A percentile compares a stretch with the other conserved stretches of the same genome.
Conservation (phyloP, 108 stramenopile species). For the Tribonema minus region DNA sequence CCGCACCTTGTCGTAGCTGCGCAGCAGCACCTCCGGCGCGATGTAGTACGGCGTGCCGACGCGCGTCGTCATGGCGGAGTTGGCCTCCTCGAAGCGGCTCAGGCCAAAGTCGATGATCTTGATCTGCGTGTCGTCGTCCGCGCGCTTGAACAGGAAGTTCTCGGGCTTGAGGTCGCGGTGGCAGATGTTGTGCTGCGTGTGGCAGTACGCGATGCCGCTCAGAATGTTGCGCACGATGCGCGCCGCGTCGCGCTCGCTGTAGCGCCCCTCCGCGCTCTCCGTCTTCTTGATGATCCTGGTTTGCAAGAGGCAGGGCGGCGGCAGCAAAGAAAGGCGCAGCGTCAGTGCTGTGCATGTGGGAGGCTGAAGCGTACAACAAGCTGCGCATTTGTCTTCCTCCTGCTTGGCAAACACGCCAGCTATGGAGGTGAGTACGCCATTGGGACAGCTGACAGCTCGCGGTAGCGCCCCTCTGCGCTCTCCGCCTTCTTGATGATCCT, state of each 20-base stretch:
- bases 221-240: conserved; percentile 74
- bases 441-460: no score
- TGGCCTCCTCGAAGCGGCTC: conserved; percentile 56
- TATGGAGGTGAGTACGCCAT: no score
- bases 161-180: conserved; percentile 95
- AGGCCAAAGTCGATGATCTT: conserved; percentile 99
- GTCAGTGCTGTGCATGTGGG: no score
- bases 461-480: conserved; percentile 74
- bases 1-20: conserved; percentile 40
- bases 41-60: conserved; percentile 54
- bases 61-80: conserved; percentile 40
- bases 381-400: no score
- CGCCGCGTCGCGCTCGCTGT: conserved; percentile 87
- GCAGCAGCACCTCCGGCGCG: conserved; percentile 28
- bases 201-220: conserved; percentile 91
- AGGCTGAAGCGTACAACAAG: no score
- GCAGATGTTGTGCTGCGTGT: conserved; percentile 76
- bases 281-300: conserved; percentile 67
- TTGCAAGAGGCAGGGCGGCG: neutral
- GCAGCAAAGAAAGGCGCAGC: neutral
- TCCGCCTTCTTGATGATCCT: conserved; percentile 68
- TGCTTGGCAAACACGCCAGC: no score
- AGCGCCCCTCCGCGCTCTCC: conserved; percentile 71
- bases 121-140: conserved; percentile 69
- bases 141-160: conserved; percentile 83